A percentile compares a stretch with the other conserved stretches of the same genome.
Evolutionary conservation across 768 basidiomycete species (phyloP).

Genomic region (Amanita molliuscula): DNA sequence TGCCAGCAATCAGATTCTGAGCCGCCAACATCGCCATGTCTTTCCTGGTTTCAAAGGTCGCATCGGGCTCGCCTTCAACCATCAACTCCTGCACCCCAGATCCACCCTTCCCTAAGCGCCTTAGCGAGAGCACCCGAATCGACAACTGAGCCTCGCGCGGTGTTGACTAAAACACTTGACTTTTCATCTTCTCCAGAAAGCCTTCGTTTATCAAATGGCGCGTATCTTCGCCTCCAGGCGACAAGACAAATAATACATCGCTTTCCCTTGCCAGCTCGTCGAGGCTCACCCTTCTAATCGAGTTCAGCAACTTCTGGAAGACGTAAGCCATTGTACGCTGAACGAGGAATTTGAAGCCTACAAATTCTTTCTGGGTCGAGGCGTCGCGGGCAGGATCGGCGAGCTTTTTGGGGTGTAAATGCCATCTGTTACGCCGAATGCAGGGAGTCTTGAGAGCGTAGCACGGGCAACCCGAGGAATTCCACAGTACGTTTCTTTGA

Average conservation of each 20-base stretch:
- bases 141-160: constrained; percentile 76
- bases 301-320: constrained; percentile 8
- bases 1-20: constrained; percentile 53
- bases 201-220: constrained; percentile 59
- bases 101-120: constrained; percentile 67
- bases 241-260: constrained; percentile 80
- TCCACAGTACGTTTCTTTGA: constrained; percentile 61
- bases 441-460: constrained; percentile 64
- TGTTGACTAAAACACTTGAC: constrained; percentile 76
- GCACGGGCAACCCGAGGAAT: constrained; percentile 88
- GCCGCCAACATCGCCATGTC: constrained; percentile 76
- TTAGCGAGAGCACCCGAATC: constrained; percentile 83
- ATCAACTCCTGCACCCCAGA: constrained; percentile 90
- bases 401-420: constrained; percentile 54
- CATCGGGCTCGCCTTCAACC: constrained; percentile 94
- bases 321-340: background rate
- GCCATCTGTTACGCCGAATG: constrained; percentile 72
- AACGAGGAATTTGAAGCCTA: constrained; percentile 8
- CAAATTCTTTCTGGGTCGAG: constrained; percentile 19
- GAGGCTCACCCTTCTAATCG: constrained; percentile 50
- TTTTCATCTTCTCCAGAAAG: constrained; percentile 81
- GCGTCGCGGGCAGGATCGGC: constrained; percentile 31
- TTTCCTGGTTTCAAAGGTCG: constrained; percentile 73
- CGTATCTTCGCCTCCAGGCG: constrained; percentile 65
- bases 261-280: constrained; percentile 66